Evolutionary conservation across 352 stramenopile genomes (phyloP).

Genomic region (Pythium diclinum): DNA sequence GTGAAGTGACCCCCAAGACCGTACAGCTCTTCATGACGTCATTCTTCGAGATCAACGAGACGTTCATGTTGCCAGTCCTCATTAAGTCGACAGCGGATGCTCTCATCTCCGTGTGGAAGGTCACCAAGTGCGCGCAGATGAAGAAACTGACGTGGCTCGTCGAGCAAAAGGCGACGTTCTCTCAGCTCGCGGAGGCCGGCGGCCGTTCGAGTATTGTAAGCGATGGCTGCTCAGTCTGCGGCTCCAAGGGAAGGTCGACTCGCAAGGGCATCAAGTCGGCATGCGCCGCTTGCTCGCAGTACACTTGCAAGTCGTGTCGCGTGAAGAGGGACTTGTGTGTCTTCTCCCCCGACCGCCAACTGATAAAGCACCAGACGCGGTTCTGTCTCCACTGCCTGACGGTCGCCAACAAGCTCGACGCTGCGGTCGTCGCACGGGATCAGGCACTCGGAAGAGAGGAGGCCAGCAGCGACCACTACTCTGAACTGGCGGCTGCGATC

Average conservation of each 20-base stretch:
- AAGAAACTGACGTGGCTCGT: constrained; percentile 55
- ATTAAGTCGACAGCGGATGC: constrained; percentile 36
- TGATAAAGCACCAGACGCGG: background rate
- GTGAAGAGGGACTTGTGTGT: constrained; percentile 7
- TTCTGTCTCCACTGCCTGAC: constrained; percentile 13
- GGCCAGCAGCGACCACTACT: no score
- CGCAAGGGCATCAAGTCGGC: background rate
- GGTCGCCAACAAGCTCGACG: background rate
- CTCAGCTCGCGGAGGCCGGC: background rate
- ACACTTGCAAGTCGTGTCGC: constrained; percentile 3
- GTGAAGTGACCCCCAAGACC: constrained; percentile 23
- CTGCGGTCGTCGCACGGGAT: constrained; percentile 1
- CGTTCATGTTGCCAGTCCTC: constrained; percentile 31
- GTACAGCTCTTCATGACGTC: constrained; percentile 35
- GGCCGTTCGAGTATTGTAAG: background rate
- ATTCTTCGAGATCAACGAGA: constrained; percentile 34
- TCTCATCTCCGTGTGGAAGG: constrained; percentile 31
- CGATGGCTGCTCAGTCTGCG: background rate
- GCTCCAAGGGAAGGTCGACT: background rate
- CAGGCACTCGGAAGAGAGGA: background rate
- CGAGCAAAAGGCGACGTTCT: background rate
- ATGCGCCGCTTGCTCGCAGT: background rate
- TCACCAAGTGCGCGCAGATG: constrained; percentile 51
- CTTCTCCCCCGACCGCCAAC: background rate
- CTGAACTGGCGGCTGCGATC: no score